Percentiles rank a stretch among this genome's conserved stretches.
phyloP scores from a whole-genome alignment of 805 yeast species.

The Wickerhamiella galacta region DNA sequence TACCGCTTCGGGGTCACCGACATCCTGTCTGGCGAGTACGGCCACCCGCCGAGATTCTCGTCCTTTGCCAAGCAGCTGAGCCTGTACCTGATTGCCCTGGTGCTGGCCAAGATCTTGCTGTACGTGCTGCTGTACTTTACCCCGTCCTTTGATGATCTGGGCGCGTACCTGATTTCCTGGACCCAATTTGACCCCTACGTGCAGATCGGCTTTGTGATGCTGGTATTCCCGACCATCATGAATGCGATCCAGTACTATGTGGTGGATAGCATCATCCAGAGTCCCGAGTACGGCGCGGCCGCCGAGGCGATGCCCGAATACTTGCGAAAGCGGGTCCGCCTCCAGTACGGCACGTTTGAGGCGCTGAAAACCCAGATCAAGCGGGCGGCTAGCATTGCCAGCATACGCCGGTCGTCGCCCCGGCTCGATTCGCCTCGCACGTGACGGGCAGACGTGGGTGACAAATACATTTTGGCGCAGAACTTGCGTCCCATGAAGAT shows the following conservation, averaged over 20 bases:
- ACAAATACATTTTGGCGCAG: background rate
- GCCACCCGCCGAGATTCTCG: slow-evolving; percentile 42
- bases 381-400: background rate
- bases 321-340: background rate
- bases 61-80: slow-evolving; percentile 57
- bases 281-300: slow-evolving; percentile 24
- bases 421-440: too few relatives aligned
- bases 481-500: slow-evolving; percentile 36
- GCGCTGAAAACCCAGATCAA: slow-evolving; percentile 4
- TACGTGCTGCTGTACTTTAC: slow-evolving; percentile 40
- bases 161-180: slow-evolving; percentile 70
- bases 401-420: too few relatives aligned
- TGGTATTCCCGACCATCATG: slow-evolving; percentile 31
- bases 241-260: slow-evolving; percentile 35
- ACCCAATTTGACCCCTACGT: slow-evolving; percentile 62
- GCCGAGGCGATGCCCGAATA: slow-evolving; percentile 3
- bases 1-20: slow-evolving; percentile 27
- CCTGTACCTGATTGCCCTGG: slow-evolving; percentile 48
- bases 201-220: slow-evolving; percentile 76
- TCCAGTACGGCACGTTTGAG: slow-evolving; percentile 9
- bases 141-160: slow-evolving; percentile 52
- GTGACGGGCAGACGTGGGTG: too few relatives aligned
- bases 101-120: slow-evolving; percentile 44
- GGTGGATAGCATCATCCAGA: slow-evolving; percentile 43
- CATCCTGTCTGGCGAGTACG: slow-evolving; percentile 41